Evolutionary conservation across 2,329 filamentous ascomycete genomes (phyloP), one percentile per base, ranked within the genome.

Genomic region (Sclerotinia borealis): DNA sequence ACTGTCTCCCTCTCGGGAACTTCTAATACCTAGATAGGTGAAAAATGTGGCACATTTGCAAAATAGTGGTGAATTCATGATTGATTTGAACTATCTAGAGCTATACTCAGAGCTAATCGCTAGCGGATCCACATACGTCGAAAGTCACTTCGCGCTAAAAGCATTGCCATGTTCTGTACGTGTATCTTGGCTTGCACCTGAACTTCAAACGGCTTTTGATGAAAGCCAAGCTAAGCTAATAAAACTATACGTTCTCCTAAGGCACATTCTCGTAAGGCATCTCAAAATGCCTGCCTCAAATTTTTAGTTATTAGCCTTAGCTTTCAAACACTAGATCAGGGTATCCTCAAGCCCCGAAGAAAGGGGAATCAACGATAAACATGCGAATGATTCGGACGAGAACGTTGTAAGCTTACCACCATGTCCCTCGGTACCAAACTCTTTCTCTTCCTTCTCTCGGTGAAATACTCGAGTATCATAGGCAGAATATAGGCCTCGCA

Each of bases 381-480:
- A 49, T 31, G 25, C 36, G 19, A 31, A 37, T 6, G 10, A 48
- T 25, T 19, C 37, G 3, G 8, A 29, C 17, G 10, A 56, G 19
- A 58, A 62, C 60, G 60, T 62, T 48, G 51, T 58, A 62, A 62
- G 60, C 60, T 62, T 56, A 62, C 60, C 4, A 62, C 60, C 60
- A 62, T 49, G 51, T 49, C 15, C 27, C 15, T 62, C 25, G 43
- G 19, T 49, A 62, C 25, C 60, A 62, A 41, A 25, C 10, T 49
- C 29, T 29, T 13, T 22, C 11, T 48, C 4, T 29, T 29, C 1
- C 8, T n/a, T n/a, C 17, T 47, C 11, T 49, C n/a, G 1, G 25
- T 11, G 29, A 17, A 15, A 45, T 39, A 13, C 17, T 3, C 4
- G 22, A 25, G 22, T 3, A 37, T 36, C 49, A 37, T 25, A 52